Base-by-base conservation (phyloP, 257 asterid species). In the Eustoma russellianum region DNA sequence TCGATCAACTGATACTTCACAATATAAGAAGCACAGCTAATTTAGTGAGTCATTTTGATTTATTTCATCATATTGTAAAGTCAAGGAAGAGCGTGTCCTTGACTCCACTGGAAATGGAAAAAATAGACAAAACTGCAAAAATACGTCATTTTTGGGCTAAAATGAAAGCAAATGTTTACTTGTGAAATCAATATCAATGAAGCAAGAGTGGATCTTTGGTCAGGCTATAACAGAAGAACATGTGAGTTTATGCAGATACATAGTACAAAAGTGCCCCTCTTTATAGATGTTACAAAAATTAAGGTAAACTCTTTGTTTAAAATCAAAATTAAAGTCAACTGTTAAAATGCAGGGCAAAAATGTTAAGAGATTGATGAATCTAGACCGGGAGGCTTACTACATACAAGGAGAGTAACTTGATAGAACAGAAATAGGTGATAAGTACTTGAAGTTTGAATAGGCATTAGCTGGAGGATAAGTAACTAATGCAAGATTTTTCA, bases 301-400 rank as follows among this genome's bases (percentile, higher is more conserved):
- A 19, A 19, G 3, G 28, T 19, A 19, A 19, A 19, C 28, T 19
- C 28, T 19, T 19, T 19, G 28, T 19, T 19, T 1, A 19, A 3
- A 19, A 19, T 19, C 28, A 19, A 62, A 41, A 13, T 5, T 38
- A 12, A 50, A 65, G 66, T 48, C 67, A 66, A 68, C 53, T 65
- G 2, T 1, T 1, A 38, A 54, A 40, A 9, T 17, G 1, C 16
- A 48, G 46, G 53, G 52, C 55, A 15, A 30, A 30, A 14, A 50
- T 34, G 19, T 51, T 2, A n/a, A 44, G 35, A 10, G 13, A 46
- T 7, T 45, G 52, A 40, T 56, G 71, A 40, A 60, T 35, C 64
- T 64, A 28, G 71, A 55, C 57, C 53, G 28, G 3, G 18, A 40
- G 44, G 13, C 7, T 57, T 5, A 17, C 38, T 34, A 38, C 17